Percentiles rank a stretch among this genome's conserved stretches.
phyloP scores from a whole-genome alignment of 2,329 filamentous ascomycete genomes.

The Plectosphaerella plurivora region DNA sequence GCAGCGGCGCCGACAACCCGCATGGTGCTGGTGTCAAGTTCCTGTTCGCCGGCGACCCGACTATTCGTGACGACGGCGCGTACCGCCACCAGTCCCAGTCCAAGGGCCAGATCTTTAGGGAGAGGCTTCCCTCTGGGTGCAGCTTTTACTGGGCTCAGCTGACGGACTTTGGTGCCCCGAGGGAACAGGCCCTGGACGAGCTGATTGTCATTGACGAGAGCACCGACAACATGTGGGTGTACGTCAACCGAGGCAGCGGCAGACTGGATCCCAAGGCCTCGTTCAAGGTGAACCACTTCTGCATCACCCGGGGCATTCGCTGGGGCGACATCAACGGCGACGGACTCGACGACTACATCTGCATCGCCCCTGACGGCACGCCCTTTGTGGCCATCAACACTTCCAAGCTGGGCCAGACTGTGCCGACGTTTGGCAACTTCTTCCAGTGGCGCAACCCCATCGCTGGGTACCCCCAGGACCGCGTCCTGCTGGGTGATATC shows the following conservation, averaged over 20 bases:
- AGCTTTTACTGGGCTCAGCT: constrained; percentile 18
- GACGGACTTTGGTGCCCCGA: constrained; percentile 11
- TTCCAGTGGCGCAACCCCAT: background rate
- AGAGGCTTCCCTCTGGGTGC: constrained; percentile 11
- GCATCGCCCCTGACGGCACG: constrained; percentile 16
- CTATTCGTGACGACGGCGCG: constrained; percentile 16
- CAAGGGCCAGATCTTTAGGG: constrained; percentile 10
- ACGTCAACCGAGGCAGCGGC: constrained; percentile 1
- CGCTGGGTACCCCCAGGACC: background rate
- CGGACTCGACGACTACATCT: constrained; percentile 24
- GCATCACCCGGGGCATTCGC: background rate
- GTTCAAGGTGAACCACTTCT: background rate
- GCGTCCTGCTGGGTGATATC: constrained; percentile 10
- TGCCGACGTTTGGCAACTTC: background rate
- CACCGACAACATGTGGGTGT: background rate
- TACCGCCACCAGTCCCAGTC: constrained; percentile 18
- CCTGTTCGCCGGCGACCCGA: constrained; percentile 11
- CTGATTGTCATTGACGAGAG: constrained; percentile 1
- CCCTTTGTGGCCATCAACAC: background rate
- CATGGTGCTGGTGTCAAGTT: background rate
- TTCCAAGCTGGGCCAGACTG: background rate
- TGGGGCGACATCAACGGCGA: constrained; percentile 8
- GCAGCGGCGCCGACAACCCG: background rate
- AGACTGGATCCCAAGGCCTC: background rate
- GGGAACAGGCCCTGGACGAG: constrained; percentile 14